Evolutionary conservation across 2,329 filamentous ascomycete genomes (phyloP), one percentile per base, ranked within the genome.

Genomic region (Tolypocladium tropicale): DNA sequence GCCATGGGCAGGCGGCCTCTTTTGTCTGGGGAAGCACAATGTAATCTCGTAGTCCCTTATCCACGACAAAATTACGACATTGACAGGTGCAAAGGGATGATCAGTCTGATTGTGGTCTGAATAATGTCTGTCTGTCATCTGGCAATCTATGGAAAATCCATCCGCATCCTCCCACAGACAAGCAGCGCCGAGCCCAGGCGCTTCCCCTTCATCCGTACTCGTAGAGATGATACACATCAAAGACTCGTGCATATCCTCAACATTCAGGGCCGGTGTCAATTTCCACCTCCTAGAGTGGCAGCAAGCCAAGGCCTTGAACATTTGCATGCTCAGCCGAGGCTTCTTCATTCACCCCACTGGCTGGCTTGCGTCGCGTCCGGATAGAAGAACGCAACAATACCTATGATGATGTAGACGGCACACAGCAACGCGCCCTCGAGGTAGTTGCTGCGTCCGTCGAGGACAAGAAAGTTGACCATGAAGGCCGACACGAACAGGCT

Each of bases 391-490:
- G 85, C 83, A 9, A 83, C 81, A 2, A 87, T 76, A 1, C 77
- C 78, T 61, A 88, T 88, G 58, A 88, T 88, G 53, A 88, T 73
- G 65, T 88, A 88, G 4, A 83, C 82, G 1, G 84, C 80, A 61
- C 83, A 84, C 32, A 89, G 69, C 46, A 89, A 68, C 2, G 85
- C 85, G 16, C 90, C 90, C 73, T 95, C 90, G 14, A 95, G 81
- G 64, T 94, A 95, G 67, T 95, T 95, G 68, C 86, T 90, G 68
- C 90, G 81, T 12, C 90, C 90, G 65, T 95, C 90, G 58, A 93
- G 76, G 52, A 95, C 90, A 58, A 95, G 74, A 68, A 94, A 95
- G 72, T 93, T 94, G 71, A 93, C 89, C 60, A 95, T 90, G 61
- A 95, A 85, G 9, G 90, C 85, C 53, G 84, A 88, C 53, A 93